Conservation (phyloP, 371 early-diverging fungal species). For the Phascolomyces articulosus region DNA sequence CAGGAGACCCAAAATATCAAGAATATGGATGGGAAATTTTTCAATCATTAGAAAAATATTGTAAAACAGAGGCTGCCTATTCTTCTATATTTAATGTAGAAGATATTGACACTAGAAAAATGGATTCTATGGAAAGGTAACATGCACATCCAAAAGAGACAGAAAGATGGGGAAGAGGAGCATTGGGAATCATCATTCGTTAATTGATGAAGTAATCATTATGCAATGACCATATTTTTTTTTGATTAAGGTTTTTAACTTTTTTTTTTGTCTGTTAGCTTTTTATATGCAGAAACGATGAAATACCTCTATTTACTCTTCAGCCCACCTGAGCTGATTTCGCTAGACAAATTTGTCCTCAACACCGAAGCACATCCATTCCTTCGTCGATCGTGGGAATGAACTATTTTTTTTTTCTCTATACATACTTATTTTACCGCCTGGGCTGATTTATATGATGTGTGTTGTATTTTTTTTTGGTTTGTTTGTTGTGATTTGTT, state of each 20-base stretch:
- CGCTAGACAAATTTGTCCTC: constrained; percentile 75
- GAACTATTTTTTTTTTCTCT: too few species aligned
- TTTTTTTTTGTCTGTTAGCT: constrained; percentile 39
- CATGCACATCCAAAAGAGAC: too few species aligned
- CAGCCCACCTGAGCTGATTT: constrained; percentile 58
- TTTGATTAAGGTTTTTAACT: background rate
- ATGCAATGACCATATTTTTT: too few species aligned
- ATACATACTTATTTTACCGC: too few species aligned
- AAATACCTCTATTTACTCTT: constrained; percentile 88
- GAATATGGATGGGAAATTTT: constrained; percentile 80
- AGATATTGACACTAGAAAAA: constrained; percentile 31
- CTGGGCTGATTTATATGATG: constrained; percentile 3
- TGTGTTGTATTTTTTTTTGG: background rate
- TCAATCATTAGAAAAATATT: constrained; percentile 69
- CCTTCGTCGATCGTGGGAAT: constrained; percentile 18
- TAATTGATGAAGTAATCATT: too few species aligned
- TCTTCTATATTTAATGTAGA: constrained; percentile 63
- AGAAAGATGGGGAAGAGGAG: background rate
- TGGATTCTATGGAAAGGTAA: constrained; percentile 54
- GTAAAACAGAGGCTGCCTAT: constrained; percentile 63
- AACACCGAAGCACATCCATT: constrained; percentile 80
- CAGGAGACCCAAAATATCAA: constrained; percentile 74
- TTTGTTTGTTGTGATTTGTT: background rate
- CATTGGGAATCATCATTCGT: too few species aligned
- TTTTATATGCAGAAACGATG: constrained; percentile 87